Evolutionary conservation across 1,139 yeast genomes (phyloP).

Genomic region (Nakaseomyces sp.): DNA sequence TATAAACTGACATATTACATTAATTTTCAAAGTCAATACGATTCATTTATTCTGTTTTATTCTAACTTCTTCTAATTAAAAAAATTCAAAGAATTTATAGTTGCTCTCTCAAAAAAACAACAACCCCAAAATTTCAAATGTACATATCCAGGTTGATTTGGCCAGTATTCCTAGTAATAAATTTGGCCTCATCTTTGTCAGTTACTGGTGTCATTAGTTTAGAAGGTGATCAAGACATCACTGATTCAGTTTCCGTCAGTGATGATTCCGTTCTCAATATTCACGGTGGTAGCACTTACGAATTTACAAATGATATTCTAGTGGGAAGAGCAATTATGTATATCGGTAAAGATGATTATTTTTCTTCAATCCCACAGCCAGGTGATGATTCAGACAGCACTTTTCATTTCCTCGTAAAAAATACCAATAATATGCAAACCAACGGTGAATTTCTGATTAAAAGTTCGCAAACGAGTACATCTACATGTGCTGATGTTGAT

Average conservation of each 20-base stretch:
- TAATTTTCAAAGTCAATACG: too few species aligned
- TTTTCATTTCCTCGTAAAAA: neutral
- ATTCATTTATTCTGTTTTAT: too few species aligned
- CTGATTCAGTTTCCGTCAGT: neutral
- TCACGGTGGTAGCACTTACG: neutral
- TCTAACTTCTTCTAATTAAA: too few species aligned
- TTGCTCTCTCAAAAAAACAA: too few species aligned
- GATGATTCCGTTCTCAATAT: neutral
- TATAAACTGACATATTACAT: too few species aligned
- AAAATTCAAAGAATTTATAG: too few species aligned
- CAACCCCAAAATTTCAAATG: too few species aligned
- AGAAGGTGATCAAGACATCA: neutral
- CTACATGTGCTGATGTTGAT: neutral
- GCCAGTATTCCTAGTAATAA: neutral
- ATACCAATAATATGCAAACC: neutral
- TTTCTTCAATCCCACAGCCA: neutral
- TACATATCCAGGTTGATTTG: neutral
- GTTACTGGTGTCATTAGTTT: neutral
- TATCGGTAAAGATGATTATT: neutral
- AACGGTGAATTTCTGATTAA: neutral
- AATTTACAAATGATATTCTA: neutral
- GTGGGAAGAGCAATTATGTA: neutral
- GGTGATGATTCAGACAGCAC: neutral
- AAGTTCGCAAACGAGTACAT: neutral
- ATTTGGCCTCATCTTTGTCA: neutral